Evolutionary conservation across 805 yeast genomes (phyloP).

Genomic region (Hanseniaspora pseudoguilliermondii): DNA sequence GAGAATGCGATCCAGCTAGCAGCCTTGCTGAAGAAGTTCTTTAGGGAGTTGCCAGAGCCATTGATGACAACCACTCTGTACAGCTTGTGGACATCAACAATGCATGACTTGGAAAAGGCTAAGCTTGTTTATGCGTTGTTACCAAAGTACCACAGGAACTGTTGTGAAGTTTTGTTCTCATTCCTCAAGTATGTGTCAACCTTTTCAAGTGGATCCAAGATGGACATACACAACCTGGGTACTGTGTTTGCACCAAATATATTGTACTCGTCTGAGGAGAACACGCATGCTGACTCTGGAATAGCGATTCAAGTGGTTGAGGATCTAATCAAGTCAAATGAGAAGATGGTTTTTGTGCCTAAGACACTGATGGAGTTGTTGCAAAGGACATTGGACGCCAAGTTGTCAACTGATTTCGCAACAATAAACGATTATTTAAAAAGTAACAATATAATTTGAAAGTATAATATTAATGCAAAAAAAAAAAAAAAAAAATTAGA

Average conservation of each 20-base stretch:
- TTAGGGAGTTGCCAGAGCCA: constrained; percentile 88
- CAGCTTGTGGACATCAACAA: constrained; percentile 65
- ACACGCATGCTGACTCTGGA: constrained; percentile 36
- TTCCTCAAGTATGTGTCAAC: constrained; percentile 94
- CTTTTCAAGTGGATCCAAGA: constrained; percentile 85
- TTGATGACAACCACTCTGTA: constrained; percentile 63
- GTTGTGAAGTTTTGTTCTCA: constrained; percentile 70
- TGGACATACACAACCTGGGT: constrained; percentile 91
- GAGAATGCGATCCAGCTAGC: constrained; percentile 89
- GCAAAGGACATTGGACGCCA: constrained; percentile 24
- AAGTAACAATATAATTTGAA: constrained; percentile 17
- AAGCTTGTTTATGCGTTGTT: constrained; percentile 50
- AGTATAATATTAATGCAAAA: constrained; percentile 8
- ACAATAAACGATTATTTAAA: constrained; percentile 19
- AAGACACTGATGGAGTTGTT: constrained; percentile 42
- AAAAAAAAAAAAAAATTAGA: constrained; percentile 2
- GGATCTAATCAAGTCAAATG: constrained; percentile 67
- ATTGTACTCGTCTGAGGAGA: constrained; percentile 32
- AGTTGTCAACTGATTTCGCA: constrained; percentile 15
- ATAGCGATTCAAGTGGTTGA: constrained; percentile 85
- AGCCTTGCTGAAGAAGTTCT: constrained; percentile 78
- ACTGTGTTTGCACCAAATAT: constrained; percentile 93
- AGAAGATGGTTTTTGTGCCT: constrained; percentile 69
- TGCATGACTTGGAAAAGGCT: constrained; percentile 35
- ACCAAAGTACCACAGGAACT: constrained; percentile 70